Evolutionary conservation across 495 filamentous ascomycete species (phyloP).

Genomic region (Darksidea phi): DNA sequence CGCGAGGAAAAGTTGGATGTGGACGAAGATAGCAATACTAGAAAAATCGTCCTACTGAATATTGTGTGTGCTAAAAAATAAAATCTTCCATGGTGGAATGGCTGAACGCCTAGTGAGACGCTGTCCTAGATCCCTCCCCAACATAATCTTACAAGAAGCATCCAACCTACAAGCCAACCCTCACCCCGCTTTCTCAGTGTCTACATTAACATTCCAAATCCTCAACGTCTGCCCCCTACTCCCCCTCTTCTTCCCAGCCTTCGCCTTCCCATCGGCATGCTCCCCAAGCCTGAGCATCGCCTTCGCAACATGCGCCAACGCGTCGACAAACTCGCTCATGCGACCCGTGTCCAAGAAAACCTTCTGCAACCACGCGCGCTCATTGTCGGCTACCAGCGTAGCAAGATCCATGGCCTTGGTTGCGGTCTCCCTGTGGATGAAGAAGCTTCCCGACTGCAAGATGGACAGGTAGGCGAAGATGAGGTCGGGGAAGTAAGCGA

Average conservation of each 20-base stretch:
- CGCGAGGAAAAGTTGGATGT: too few relatives aligned
- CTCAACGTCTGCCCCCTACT: conserved; percentile 26
- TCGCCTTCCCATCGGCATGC: conserved; percentile 1
- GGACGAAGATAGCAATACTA: too few relatives aligned
- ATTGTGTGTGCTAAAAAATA: too few relatives aligned
- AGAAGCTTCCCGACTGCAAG: conserved; percentile 65
- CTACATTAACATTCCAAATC: conserved; percentile 37
- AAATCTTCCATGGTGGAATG: too few relatives aligned
- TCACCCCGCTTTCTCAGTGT: conserved; percentile 1
- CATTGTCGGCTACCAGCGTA: conserved; percentile 62
- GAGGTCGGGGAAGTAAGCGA: conserved; percentile 75
- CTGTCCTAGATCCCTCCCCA: too few relatives aligned
- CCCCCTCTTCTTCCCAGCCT: conserved; percentile 26
- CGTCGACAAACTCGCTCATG: conserved; percentile 76
- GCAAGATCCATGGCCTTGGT: conserved; percentile 78
- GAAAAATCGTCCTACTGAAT: too few relatives aligned
- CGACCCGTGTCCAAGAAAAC: conserved; percentile 64
- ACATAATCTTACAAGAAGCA: too few relatives aligned
- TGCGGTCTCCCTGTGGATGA: conserved; percentile 62
- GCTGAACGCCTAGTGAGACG: too few relatives aligned
- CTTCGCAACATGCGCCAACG: conserved; percentile 70
- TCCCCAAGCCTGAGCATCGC: conserved; percentile 65
- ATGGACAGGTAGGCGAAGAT: conserved; percentile 76
- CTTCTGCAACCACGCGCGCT: conserved; percentile 58
- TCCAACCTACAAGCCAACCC: too few relatives aligned